Percentiles rank a stretch among this genome's conserved stretches.
phyloP scores from a whole-genome alignment of 163 green algal genomes.

The Scenedesmus sp. region DNA sequence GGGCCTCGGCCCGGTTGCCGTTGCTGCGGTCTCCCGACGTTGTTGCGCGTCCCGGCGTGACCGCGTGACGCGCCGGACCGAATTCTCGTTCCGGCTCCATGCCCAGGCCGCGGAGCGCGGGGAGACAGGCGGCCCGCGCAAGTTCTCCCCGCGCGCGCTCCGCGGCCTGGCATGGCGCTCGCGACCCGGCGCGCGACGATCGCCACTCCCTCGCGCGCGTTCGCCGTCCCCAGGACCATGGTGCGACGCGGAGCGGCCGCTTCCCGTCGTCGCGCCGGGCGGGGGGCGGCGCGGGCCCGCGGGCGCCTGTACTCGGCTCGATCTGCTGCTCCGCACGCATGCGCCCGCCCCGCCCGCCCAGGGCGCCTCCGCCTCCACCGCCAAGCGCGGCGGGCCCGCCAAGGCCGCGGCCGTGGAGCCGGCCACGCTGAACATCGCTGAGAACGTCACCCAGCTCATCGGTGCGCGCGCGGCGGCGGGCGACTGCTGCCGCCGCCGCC shows the following conservation, averaged over 20 bases:
- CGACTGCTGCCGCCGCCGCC: background rate
- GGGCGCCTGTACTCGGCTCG: no score
- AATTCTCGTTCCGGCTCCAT: background rate
- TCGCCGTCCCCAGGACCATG: slow-evolving; percentile 1
- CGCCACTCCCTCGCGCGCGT: background rate
- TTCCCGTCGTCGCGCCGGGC: no score
- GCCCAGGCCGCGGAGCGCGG: no score
- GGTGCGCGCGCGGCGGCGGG: slow-evolving; percentile 49
- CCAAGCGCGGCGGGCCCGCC: background rate
- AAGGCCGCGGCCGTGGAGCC: slow-evolving; percentile 29
- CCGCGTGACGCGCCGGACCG: background rate
- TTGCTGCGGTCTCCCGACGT: no score
- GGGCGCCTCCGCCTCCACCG: slow-evolving; percentile 15
- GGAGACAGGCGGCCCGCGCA: no score
- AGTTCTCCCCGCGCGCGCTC: background rate
- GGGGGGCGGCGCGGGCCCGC: no score
- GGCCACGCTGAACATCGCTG: slow-evolving; percentile 79
- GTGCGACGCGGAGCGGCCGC: no score
- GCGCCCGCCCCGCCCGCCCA: no score
- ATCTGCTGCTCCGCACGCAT: no score
- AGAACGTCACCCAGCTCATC: slow-evolving; percentile 87
- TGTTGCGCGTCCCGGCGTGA: background rate
- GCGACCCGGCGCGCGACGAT: background rate
- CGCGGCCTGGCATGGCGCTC: background rate
- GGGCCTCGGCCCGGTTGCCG: no score